Evolutionary conservation across 2,329 filamentous ascomycete species (phyloP).

Genomic region (Arthrinium puccinioides): DNA sequence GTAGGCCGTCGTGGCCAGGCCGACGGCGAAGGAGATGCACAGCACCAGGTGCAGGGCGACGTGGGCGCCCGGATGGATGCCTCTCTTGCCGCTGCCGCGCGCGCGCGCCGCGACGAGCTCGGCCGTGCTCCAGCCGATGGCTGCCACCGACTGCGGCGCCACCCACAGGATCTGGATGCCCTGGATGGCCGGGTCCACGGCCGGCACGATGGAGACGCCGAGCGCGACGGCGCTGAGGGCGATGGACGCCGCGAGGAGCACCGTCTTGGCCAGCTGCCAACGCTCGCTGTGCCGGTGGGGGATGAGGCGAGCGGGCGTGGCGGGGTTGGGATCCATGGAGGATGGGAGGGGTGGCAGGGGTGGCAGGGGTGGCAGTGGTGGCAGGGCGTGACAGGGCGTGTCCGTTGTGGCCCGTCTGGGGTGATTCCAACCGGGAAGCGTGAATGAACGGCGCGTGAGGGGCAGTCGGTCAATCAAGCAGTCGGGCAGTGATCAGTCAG

Average conservation of each 20-base stretch:
- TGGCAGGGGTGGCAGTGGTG: no score
- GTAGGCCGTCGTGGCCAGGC: conserved; percentile 9
- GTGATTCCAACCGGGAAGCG: no score
- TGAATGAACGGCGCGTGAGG: no score
- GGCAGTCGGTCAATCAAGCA: no score
- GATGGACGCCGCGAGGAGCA: conserved; percentile 11
- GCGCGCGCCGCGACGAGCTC: conserved; percentile 13
- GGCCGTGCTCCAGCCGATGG: conserved; percentile 13
- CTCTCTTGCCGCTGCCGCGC: conserved; percentile 6
- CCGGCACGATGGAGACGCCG: conserved; percentile 12
- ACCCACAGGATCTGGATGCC: conserved; percentile 14
- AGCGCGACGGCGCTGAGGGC: conserved; percentile 11
- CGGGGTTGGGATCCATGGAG: no score
- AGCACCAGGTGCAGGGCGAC: conserved; percentile 16
- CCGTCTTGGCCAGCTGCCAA: conserved; percentile 12
- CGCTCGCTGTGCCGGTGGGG: no score
- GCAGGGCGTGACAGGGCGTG: no score
- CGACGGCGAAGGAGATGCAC: conserved; percentile 12
- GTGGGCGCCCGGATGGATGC: conserved; percentile 22
- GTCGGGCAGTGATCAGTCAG: no score
- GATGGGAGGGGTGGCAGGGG: no score
- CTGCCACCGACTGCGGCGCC: conserved; percentile 14
- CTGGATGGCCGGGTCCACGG: conserved; percentile 6
- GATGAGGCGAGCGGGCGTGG: no score
- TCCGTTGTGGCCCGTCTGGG: no score